Evolutionary conservation across 2,329 filamentous ascomycete species (phyloP).

Genomic region (Raffaelea deltoideospora): DNA sequence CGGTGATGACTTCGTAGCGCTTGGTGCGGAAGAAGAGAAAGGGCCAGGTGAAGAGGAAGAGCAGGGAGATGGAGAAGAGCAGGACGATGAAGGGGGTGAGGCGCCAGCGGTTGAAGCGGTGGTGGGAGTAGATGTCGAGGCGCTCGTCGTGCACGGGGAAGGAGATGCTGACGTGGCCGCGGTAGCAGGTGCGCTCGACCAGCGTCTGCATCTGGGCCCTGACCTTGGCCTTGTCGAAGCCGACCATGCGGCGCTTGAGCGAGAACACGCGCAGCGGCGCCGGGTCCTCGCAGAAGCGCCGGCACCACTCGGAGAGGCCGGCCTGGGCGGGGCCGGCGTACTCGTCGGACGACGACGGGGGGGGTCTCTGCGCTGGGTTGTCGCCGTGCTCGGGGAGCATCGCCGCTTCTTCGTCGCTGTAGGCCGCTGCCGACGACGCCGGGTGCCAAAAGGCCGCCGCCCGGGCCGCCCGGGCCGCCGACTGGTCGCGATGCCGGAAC

Average conservation of each 20-base stretch:
- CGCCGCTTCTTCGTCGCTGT: too few species aligned
- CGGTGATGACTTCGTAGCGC: constrained; percentile 47
- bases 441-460: too few species aligned
- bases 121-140: constrained; percentile 49
- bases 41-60: constrained; percentile 59
- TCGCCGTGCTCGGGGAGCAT: neutral
- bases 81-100: constrained; percentile 46
- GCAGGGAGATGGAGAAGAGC: constrained; percentile 50
- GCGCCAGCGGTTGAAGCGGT: constrained; percentile 49
- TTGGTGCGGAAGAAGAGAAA: constrained; percentile 52
- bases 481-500: constrained; percentile 30
- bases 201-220: constrained; percentile 36
- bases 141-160: constrained; percentile 43
- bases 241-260: constrained; percentile 36
- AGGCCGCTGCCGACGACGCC: too few species aligned
- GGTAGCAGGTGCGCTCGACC: constrained; percentile 51
- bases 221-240: constrained; percentile 43
- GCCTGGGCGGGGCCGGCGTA: too few species aligned
- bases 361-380: too few species aligned
- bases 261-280: constrained; percentile 41
- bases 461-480: constrained; percentile 17
- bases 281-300: constrained; percentile 45
- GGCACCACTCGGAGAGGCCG: constrained; percentile 52
- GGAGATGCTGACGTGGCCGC: constrained; percentile 40
- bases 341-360: too few species aligned